These are phyloP conservation scores for Paspalum vaginatum DNA, from an alignment of 176 grass and related monocot genomes.

Conservation along the genomic window DNA sequence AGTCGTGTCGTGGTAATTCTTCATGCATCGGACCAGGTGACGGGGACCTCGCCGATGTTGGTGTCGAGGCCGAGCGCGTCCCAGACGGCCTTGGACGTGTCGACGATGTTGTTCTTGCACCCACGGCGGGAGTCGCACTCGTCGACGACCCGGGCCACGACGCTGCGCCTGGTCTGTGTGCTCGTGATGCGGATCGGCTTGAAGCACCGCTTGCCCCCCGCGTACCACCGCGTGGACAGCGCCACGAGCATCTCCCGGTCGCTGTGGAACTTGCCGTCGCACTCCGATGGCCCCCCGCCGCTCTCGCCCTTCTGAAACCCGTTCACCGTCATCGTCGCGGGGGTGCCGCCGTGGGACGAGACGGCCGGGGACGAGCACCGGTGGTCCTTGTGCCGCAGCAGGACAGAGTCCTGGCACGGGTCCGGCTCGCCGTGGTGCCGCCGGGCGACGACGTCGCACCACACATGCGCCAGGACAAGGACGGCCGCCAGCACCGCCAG, in stretches of 20 bases:
- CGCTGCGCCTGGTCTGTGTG: neutral
- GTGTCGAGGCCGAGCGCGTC: slow-evolving; percentile 36
- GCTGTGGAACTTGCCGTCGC: slow-evolving; percentile 33
- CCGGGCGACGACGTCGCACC: no score
- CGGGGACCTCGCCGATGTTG: neutral
- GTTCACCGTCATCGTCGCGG: slow-evolving; percentile 24
- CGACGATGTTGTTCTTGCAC: slow-evolving; percentile 38
- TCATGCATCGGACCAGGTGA: slow-evolving; percentile 46
- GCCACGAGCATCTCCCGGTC: slow-evolving; percentile 10
- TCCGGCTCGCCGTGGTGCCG: no score
- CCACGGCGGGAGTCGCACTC: slow-evolving; percentile 29
- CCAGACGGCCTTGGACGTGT: slow-evolving; percentile 41
- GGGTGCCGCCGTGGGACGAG: neutral
- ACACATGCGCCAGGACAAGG: no score
- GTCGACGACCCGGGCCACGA: slow-evolving; percentile 31
- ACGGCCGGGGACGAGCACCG: neutral
- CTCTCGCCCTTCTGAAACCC: neutral
- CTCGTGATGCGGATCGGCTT: slow-evolving; percentile 37
- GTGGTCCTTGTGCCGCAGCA: neutral
- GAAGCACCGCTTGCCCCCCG: slow-evolving; percentile 8
- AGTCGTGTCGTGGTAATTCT: neutral
- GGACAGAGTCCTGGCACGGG: no score
- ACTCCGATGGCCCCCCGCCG: neutral
- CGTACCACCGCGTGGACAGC: slow-evolving; percentile 33
- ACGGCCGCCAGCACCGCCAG: no score